Percentiles rank a stretch among this genome's conserved stretches.
Conservation (phyloP, 2,329 filamentous ascomycete genomes). For the Microascus cirrosus region DNA sequence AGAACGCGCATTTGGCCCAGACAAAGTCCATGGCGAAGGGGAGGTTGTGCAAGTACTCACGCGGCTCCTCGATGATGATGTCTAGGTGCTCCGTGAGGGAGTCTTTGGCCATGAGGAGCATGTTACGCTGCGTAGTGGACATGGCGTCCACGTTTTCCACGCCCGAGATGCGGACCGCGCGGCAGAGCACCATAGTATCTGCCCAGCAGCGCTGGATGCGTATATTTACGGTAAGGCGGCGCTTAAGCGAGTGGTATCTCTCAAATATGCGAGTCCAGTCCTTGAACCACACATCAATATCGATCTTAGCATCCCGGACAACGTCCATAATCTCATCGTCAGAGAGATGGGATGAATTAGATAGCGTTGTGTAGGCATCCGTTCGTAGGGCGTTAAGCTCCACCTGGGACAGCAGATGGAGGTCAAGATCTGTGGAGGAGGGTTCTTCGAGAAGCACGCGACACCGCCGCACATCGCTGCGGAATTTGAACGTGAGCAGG, state of each 20-base stretch:
- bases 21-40: conserved; percentile 46
- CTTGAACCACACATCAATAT: conserved; percentile 36
- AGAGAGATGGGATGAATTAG: conserved; percentile 11
- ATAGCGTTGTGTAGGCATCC: conserved; percentile 23
- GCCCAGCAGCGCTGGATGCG: conserved; percentile 42
- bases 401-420: conserved; percentile 40
- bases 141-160: conserved; percentile 26
- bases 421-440: conserved; percentile 31
- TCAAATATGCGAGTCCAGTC: conserved; percentile 17
- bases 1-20: conserved; percentile 47
- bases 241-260: conserved; percentile 14
- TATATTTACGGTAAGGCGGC: conserved; percentile 30
- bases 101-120: conserved; percentile 36
- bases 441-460: conserved; percentile 30
- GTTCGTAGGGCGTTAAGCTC: conserved; percentile 23
- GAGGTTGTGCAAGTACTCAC: conserved; percentile 36
- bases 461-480: conserved; percentile 30
- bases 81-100: conserved; percentile 38
- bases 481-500: conserved; percentile 17
- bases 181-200: conserved; percentile 37
- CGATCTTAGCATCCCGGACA: conserved; percentile 31
- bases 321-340: conserved; percentile 24
- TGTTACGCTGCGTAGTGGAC: conserved; percentile 31
- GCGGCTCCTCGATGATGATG: conserved; percentile 31
- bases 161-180: conserved; percentile 29